phyloP scores from a whole-genome alignment of 2,329 filamentous ascomycete genomes.

The Fusarium sp. region DNA sequence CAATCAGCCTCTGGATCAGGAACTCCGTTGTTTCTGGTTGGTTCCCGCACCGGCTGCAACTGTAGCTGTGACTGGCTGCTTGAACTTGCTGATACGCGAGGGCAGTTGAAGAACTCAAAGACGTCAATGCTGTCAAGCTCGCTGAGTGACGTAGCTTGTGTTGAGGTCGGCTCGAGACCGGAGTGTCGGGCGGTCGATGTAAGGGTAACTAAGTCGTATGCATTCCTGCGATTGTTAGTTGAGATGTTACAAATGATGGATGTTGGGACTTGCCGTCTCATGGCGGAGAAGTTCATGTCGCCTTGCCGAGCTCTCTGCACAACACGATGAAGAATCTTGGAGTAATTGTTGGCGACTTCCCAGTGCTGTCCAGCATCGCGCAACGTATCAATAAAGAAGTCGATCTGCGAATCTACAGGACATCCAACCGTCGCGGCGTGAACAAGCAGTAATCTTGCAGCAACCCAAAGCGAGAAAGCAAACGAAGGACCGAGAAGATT shows the following conservation, averaged over 20 bases:
- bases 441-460: constrained; percentile 56
- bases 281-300: constrained; percentile 54
- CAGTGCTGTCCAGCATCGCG: constrained; percentile 58
- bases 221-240: constrained; percentile 49
- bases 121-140: constrained; percentile 60
- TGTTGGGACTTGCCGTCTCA: constrained; percentile 54
- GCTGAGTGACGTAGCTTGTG: constrained; percentile 54
- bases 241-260: accelerated
- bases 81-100: constrained; percentile 46
- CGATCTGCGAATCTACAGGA: constrained; percentile 55
- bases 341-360: constrained; percentile 59
- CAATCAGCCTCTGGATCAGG: constrained; percentile 36
- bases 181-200: constrained; percentile 53
- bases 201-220: constrained; percentile 55
- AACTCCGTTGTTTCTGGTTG: constrained; percentile 15
- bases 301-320: constrained; percentile 54
- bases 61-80: constrained; percentile 36
- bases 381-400: constrained; percentile 59
- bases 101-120: constrained; percentile 61
- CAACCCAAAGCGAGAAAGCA: constrained; percentile 60
- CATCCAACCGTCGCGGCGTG: constrained; percentile 56
- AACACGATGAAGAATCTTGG: constrained; percentile 55
- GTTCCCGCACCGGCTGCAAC: constrained; percentile 13
- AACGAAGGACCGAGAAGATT: constrained; percentile 59
- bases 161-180: constrained; percentile 55